Evolutionary conservation across 352 stramenopile genomes (phyloP), one percentile per base, ranked within the genome.

Genomic region (Elongisporangium prolatum): DNA sequence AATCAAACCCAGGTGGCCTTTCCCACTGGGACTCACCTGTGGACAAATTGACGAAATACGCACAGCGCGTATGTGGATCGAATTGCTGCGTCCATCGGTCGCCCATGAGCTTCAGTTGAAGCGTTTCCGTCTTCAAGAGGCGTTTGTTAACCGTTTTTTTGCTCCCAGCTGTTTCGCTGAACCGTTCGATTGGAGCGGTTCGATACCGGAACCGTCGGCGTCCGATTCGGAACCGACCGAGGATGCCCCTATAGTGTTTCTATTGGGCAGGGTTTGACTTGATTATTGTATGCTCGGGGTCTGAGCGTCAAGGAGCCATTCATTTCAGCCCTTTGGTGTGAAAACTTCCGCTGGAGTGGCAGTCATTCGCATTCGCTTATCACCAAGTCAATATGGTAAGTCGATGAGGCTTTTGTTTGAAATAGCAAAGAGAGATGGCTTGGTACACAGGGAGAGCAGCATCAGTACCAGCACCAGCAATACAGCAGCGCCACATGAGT

Each of bases 311-410:
- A 87, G 56, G 79, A 89, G 80, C 82, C 82, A 91, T 86, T 86
- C 82, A 91, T 91, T 91, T 86, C 68, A 60, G 56, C 53, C 63
- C 59, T n/a, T 53, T 50, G 21, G 54, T 28, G 25, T 48, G 50
- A 63, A 75, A 69, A 53, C 52, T 64, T 72, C 62, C 67, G 52
- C 54, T 61, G 63, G 17, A 40, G 28, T 40, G 28, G 63, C 50
- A 65, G 66, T 72, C 80, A 89, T 87, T 90, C 80, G 80, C 82
- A 90, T 92, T 92, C 80, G 80, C 82, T 81, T 84, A 86, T 89
- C 80, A 81, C 80, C 80, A 85, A 90, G 82, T 92, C 80, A 89
- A 92, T 87, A 92, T 92, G 82, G 82, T 92, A 89, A 86, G 81
- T 54, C 62, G 47, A 66, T 40, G 28, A 40, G 28, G 28, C 28